Base-by-base conservation (phyloP, 2,329 filamentous ascomycete genomes). In the Fusarium staphyleae region DNA sequence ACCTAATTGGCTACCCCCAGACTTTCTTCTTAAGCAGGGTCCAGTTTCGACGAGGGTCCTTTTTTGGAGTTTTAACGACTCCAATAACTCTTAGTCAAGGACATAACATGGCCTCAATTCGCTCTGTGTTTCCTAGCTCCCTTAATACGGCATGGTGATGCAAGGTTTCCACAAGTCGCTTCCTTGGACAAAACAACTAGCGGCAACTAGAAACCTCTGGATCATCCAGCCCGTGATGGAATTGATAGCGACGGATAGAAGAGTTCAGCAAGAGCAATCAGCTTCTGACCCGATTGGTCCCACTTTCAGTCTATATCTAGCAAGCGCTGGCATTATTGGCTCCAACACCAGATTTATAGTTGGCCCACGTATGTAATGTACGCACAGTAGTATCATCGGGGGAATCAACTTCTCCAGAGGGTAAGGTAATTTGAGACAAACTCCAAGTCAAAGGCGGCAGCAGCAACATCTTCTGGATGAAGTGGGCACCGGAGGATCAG, bases 1-100 rank as follows among this genome's bases (percentile, higher is more conserved):
- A 51, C 41, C 48, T 57, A 66, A 70, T 70, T 70, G 68, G 68
- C 44, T 48, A 57, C 48, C 68, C 68, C 68, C 68, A 59, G 68
- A 70, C 65, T 68, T 60, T 61, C 32, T 37, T 51, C 46, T 29
- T 35, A 47, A 15, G 46, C 46, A 35, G 45, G 34, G 45, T 16
- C 48, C 48, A 37, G 44, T 49, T 41, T 40, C 42, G 28, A 45
- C 41, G 50, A 57, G 45, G 52, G 58, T 60, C 49, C 45, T 55
- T 44, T 46, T 15, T 24, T 24, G 41, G 48, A 45, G 45, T 37
- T 59, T 62, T 47, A n/a, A 47, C 15, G 34, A 19, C 18, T 47
- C 58, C 36, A 35, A 34, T 26, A 39, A 50, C 40, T 46, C 41
- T 16, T 40, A 13, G 37, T 45, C 40, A 49, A 48, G 34, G 42